Evolutionary conservation across 2,329 filamentous ascomycete genomes (phyloP), one percentile per base, ranked within the genome.

Genomic region (Xylaria sp.): DNA sequence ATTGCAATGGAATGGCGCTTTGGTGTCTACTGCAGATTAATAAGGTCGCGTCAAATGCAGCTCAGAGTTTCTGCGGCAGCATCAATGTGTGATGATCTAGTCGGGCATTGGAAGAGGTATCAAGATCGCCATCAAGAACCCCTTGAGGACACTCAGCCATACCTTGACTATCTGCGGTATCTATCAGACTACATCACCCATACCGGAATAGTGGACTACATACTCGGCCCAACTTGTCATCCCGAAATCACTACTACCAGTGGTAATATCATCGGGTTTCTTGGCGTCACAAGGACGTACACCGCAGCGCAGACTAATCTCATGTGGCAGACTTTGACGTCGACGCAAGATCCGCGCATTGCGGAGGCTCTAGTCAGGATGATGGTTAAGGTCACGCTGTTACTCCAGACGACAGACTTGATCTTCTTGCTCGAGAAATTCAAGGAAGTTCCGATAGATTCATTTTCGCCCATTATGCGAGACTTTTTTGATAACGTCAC

Each of bases 171-270:
- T 51, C 80, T 94, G 66, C 82, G 84, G 12, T 89, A 90, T 69
- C 79, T 96, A 56, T 87, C 91, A 4, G 80, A 85, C 23, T 89
- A 91, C 67, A 80, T 98, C 35, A 81, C 89, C 15, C 78, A 83
- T 6, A 89, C 90, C 40, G 87, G 88, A 56, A 80, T 98, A 25
- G 86, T 96, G 23, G 87, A 93, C 62, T 98, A 97, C 76, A 88
- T 99, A 47, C 85, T 97, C 54, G 92, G 94, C 1, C 88, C 94
- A 14, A 93, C 93, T 59, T 97, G 94, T 33, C 95, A 98, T 72
- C 92, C 94, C 1, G 93, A 97, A 72, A 87, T 98, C 56, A 95
- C 96, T 19, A 83, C 85, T 37, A 88, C 93, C 68, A 92, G 92
- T 71, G 84, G 85, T 42, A 96, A 97, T 66, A 91, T 98, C 56